Evolutionary conservation across 768 basidiomycete genomes (phyloP), one percentile per base, ranked within the genome.

Genomic region (Gautieria morchelliformis): DNA sequence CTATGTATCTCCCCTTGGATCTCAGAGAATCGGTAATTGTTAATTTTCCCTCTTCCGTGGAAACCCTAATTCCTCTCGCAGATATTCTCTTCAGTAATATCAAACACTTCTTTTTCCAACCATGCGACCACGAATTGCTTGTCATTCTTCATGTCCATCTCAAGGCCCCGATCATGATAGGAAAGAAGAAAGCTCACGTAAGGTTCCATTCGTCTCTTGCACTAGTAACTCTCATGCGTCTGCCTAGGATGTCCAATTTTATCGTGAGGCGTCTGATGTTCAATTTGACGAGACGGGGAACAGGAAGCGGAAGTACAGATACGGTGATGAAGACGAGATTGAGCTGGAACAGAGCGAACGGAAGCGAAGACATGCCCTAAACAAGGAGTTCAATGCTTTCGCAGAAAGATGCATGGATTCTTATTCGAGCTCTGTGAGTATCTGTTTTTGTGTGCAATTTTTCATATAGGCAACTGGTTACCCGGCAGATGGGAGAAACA

Each of bases 271-370:
- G 7, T 90, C 92, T 0, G 96, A 99, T 63, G 90, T 95, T 30
- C 90, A 94, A 61, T 97, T 98, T 66, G 96, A 99, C 65, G 96
- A 99, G 70, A 98, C 96, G 1, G 96, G 96, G n/a, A 98, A 98
- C 65, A 82, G 94, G 63, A 98, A 98, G 71, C 83, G 95, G 55
- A 93, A 96, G 70, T 89, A 93, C 64, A 83, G 95, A 56, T 97
- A 97, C 65, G 93, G 93, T 30, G 96, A 98, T 66, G 96, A 99
- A 69, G 96, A 99, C 67, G 96, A 98, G 71, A 93, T 98, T 60
- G 94, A 98, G 74, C 89, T 95, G 74, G 96, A 98, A 67, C 95
- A 98, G 67, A 91, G 93, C 68, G 96, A 99, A 69, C 78, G 94
- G 51, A 92, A 88, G 71, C 84, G 93, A 32, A 76, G 93, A 52